phyloP scores from a whole-genome alignment of 2,329 filamentous ascomycete genomes.

The Hymenoscyphus fructigenus region DNA sequence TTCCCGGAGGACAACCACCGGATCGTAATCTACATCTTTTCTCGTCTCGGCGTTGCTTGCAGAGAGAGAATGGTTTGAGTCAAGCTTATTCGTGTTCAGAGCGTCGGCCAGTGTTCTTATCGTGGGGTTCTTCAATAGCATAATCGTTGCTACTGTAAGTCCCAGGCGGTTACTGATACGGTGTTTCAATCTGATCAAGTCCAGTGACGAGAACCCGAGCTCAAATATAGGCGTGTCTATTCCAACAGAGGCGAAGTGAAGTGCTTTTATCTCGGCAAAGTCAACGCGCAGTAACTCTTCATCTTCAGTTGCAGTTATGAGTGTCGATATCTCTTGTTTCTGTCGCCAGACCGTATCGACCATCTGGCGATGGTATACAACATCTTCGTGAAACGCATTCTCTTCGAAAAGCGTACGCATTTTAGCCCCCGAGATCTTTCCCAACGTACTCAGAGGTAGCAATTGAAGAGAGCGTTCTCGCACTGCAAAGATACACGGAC shows the following conservation, averaged over 20 bases:
- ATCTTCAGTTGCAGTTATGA: background rate
- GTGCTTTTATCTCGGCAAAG: slow-evolving; percentile 14
- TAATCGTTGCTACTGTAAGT: too few species aligned
- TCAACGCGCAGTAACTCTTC: background rate
- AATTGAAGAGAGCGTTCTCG: too few species aligned
- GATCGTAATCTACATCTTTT: slow-evolving; percentile 38
- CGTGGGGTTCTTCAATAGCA: too few species aligned
- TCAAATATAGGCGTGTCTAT: slow-evolving; percentile 34
- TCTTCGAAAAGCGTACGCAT: too few species aligned
- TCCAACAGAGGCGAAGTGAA: slow-evolving; percentile 17
- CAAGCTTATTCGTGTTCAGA: slow-evolving; percentile 41
- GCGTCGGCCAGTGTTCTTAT: too few species aligned
- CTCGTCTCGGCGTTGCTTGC: slow-evolving; percentile 32
- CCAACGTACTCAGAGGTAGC: background rate
- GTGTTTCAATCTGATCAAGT: slow-evolving; percentile 22
- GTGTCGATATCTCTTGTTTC: too few species aligned
- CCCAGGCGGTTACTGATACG: too few species aligned
- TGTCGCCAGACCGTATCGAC: too few species aligned
- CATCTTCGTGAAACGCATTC: too few species aligned
- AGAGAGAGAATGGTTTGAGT: slow-evolving; percentile 36
- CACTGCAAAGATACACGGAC: too few species aligned
- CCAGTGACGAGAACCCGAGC: slow-evolving; percentile 33
- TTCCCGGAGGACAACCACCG: slow-evolving; percentile 38
- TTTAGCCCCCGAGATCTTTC: background rate
- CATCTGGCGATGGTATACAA: too few species aligned